A percentile compares a stretch with the other conserved stretches of the same genome.
Evolutionary conservation across 2,329 filamentous ascomycete genomes (phyloP).

Genomic region (Davidsoniella neocaledoniae): DNA sequence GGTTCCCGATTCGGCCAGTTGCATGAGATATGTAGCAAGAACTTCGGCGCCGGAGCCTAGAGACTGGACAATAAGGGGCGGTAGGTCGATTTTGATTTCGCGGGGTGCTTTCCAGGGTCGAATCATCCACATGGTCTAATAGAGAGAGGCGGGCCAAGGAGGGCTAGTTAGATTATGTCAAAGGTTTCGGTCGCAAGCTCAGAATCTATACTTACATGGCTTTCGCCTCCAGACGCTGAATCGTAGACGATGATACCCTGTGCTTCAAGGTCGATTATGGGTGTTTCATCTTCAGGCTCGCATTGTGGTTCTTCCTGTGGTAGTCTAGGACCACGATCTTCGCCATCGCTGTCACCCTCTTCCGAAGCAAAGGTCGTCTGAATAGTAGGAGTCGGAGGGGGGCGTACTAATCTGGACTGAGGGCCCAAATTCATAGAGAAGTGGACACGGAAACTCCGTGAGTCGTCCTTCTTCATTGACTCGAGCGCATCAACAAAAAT

Average conservation of each 20-base stretch:
- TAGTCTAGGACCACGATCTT: constrained; percentile 14
- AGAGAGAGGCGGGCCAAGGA: constrained; percentile 16
- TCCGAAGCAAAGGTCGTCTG: constrained; percentile 21
- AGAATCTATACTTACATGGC: constrained; percentile 51
- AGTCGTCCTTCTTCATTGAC: constrained; percentile 82
- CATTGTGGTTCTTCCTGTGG: constrained; percentile 18
- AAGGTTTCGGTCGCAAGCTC: not conserved
- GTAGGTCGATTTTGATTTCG: constrained; percentile 92
- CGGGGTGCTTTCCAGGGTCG: constrained; percentile 74
- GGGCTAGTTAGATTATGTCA: not conserved
- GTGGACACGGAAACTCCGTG: constrained; percentile 75
- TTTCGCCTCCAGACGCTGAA: constrained; percentile 66
- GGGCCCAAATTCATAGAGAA: constrained; percentile 59
- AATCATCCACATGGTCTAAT: constrained; percentile 98
- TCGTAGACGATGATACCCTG: constrained; percentile 99
- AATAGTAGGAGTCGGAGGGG: constrained; percentile 9
- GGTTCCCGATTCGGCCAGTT: constrained; percentile 66
- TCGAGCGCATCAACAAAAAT: constrained; percentile 74
- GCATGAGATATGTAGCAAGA: constrained; percentile 81
- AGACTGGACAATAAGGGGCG: constrained; percentile 75
- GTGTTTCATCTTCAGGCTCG: constrained; percentile 23
- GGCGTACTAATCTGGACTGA: constrained; percentile 27
- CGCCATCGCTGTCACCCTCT: constrained; percentile 17
- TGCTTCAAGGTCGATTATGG: constrained; percentile 64
- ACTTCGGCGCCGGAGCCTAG: constrained; percentile 90